Base-by-base conservation (phyloP, 768 basidiomycete species). In the Lactarius psammicola region DNA sequence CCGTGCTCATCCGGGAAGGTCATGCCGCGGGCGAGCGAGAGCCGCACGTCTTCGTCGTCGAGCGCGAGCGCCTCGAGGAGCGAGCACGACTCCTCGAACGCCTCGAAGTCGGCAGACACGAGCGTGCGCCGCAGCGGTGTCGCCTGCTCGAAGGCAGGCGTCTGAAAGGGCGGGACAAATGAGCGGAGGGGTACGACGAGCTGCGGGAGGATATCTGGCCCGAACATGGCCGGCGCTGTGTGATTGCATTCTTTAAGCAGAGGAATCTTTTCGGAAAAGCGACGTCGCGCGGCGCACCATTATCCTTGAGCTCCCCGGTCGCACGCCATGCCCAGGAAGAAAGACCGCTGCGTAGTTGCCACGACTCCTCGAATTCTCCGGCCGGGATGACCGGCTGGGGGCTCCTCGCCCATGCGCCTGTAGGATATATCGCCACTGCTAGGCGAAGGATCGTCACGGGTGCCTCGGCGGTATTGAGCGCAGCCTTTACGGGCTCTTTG, bases 281-380 rank as follows among this genome's bases (percentile, higher is more conserved):
- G 18, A 23, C 7, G 18, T 56, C 8, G 31, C 15, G 53, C 17
- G 46, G 69, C 80, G 77, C 68, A 89, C 89, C 80, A 70, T 91
- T 88, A 58, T 90, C 87, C 73, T 84, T 85, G 55, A 92, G 81
- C 71, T 88, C 88, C 7, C 84, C 81, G n/a, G 92, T 83, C 2
- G 84, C 81, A 69, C 87, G 81, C 90, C 91, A 93, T 49, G 85
- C 82, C 92, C 92, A 94, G 54, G 81, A 84, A 2, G 88, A 85
- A 33, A 93, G 78, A 9, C 82, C 82, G 61, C 79, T 82, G 23
- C 92, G 84, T 55, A 89, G 74, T 30, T 72, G 79, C 91, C 91
- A 94, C 55, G 83, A 79, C 68, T 90, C 88, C 38, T 77, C 75
- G 51, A 75, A 67, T 26, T 65, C 71, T 42, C 72, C 74, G 38